Evolutionary conservation across 2,329 filamentous ascomycete genomes (phyloP), one percentile per base, ranked within the genome.

Genomic region (Sphaerulina musiva): DNA sequence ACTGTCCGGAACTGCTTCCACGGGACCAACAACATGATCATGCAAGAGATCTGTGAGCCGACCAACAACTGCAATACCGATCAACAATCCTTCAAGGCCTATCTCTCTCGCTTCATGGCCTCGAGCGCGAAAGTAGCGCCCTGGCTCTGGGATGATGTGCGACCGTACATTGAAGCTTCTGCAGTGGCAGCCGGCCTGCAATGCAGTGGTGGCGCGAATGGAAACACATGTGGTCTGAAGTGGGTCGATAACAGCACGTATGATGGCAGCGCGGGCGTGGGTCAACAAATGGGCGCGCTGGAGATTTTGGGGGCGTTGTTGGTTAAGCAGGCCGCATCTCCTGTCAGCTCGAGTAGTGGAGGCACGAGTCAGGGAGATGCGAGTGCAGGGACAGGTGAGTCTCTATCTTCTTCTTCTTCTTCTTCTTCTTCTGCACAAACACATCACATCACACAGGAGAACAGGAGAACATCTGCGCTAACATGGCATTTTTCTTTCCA

Each of bases 51-150:
- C 23, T 76, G 74, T 61, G 74, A 76, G 54, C 62, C 67, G 1
- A 38, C 51, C 3, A 58, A 67, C 34, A 68, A 70, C 41, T 76
- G 74, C 63, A 64, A 76, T 62, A 63, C 67, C 20, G 74, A 76
- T 58, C 53, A 58, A 32, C 54, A 62, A 56, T 54, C 55, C 4
- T 69, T 68, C 63, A 70, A 70, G 66, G 74, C 72, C 11, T 76
- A 74, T 69, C 49, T 62, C 10, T 48, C 59, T 3, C 72, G 74
- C 56, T 76, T 73, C 69, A 70, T 78, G 70, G 80, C 79, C 10
- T 73, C 76, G 3, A 75, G 80, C 9, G 76, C 76, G 0, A 77
- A 83, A 62, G 70, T 83, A 52, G 81, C 80, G 0, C 81, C 82
- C 0, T 82, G 76, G 59, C 78, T 79, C 4, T 69, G 71, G 55